phyloP scores from a whole-genome alignment of 2,329 filamentous ascomycete genomes.

The Alternaria hordeiaustralica region DNA sequence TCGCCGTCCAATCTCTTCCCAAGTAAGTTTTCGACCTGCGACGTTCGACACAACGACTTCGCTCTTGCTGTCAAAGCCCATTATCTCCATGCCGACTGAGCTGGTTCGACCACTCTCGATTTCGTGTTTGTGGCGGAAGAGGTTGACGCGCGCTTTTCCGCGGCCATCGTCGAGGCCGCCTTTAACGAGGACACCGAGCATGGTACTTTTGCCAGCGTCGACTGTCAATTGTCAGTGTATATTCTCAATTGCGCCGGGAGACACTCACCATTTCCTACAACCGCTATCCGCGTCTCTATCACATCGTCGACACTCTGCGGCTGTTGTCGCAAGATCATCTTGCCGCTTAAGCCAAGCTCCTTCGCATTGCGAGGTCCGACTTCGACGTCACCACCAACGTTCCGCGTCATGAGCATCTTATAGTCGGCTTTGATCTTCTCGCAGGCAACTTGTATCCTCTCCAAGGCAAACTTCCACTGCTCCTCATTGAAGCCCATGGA shows the following conservation, averaged over 20 bases:
- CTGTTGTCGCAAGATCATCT: slow-evolving; percentile 78
- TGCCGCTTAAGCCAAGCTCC: slow-evolving; percentile 80
- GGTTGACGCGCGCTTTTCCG: slow-evolving; percentile 90
- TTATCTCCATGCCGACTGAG: slow-evolving; percentile 95
- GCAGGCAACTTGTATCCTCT: slow-evolving; percentile 70
- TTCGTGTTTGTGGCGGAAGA: slow-evolving; percentile 98
- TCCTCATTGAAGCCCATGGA: slow-evolving; percentile 76
- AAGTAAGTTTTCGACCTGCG: slow-evolving; percentile 85
- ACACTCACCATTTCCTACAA: slow-evolving; percentile 83
- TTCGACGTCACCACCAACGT: slow-evolving; percentile 79
- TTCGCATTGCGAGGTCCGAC: slow-evolving; percentile 69
- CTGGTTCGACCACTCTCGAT: slow-evolving; percentile 94
- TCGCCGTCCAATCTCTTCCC: slow-evolving; percentile 96
- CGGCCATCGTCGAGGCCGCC: slow-evolving; percentile 93
- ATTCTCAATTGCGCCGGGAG: neutral
- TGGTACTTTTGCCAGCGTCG: slow-evolving; percentile 95
- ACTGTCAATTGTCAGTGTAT: slow-evolving; percentile 58
- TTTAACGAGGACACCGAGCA: slow-evolving; percentile 94
- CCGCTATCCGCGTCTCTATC: slow-evolving; percentile 94
- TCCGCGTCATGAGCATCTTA: slow-evolving; percentile 84
- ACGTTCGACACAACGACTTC: slow-evolving; percentile 81
- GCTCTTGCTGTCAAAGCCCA: slow-evolving; percentile 91
- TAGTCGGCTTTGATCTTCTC: slow-evolving; percentile 74
- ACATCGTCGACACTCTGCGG: slow-evolving; percentile 81
- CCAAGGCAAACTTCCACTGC: slow-evolving; percentile 77